Evolutionary conservation across 176 grass and related monocot species (phyloP).

Genomic region (Rhipidocladum racemiflorum): DNA sequence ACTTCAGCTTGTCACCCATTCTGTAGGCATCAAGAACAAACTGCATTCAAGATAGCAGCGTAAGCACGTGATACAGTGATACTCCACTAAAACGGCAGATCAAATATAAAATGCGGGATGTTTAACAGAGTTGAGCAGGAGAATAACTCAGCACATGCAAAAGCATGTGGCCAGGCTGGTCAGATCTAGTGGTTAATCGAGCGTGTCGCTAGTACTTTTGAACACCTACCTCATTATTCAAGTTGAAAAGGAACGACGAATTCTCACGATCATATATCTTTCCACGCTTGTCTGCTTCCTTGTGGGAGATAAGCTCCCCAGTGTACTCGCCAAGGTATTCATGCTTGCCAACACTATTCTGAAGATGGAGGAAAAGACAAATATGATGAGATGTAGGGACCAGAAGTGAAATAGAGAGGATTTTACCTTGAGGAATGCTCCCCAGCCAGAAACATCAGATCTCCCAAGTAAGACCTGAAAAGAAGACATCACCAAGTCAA

Average conservation of each 20-base stretch:
- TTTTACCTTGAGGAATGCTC: slow-evolving; percentile 90
- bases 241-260: slow-evolving; percentile 92
- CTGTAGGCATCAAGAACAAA: slow-evolving; percentile 93
- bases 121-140: not conserved
- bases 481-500: not conserved
- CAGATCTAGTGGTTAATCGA: not conserved
- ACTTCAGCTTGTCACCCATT: slow-evolving; percentile 97
- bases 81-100: no score
- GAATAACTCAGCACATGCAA: not conserved
- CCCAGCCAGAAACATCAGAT: slow-evolving; percentile 96
- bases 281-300: slow-evolving; percentile 92
- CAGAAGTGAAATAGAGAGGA: not conserved
- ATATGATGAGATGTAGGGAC: not conserved
- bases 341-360: slow-evolving; percentile 94
- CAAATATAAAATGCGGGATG: not conserved
- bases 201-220: not conserved
- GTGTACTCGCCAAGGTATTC: slow-evolving; percentile 98
- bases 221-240: slow-evolving; percentile 80
- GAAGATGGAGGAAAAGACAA: slow-evolving; percentile 31
- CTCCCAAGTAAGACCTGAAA: slow-evolving; percentile 85
- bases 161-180: not conserved
- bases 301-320: slow-evolving; percentile 91
- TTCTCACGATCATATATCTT: slow-evolving; percentile 99
- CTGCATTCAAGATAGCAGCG: slow-evolving; percentile 43
- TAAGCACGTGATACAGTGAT: not conserved